phyloP scores from a whole-genome alignment of 306 rosid species.

The Canavalia ensiformis region DNA sequence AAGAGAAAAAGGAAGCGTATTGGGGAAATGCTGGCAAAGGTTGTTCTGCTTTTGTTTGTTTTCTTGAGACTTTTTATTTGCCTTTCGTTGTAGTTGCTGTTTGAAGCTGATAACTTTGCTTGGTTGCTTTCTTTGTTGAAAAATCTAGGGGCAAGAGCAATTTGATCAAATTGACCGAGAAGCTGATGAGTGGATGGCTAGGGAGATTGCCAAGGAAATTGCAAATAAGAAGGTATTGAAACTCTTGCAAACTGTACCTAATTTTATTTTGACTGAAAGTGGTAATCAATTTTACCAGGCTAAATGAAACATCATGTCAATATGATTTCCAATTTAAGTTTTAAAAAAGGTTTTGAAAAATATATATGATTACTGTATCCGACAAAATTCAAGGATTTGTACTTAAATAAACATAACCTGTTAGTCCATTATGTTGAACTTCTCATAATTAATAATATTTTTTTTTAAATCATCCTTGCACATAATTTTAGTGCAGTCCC shows the following conservation, averaged over 20 bases:
- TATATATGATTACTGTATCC: slow-evolving; percentile 11
- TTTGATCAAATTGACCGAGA: slow-evolving; percentile 73
- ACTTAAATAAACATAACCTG: slow-evolving; percentile 10
- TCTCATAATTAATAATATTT: slow-evolving; percentile 9
- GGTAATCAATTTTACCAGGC: slow-evolving; percentile 6
- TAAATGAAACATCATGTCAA: slow-evolving; percentile 1
- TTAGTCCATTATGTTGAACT: slow-evolving; percentile 4
- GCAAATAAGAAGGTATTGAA: slow-evolving; percentile 78
- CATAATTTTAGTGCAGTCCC: not conserved
- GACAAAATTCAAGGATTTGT: slow-evolving; percentile 10
- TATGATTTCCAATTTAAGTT: slow-evolving; percentile 11
- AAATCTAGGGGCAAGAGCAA: slow-evolving; percentile 62
- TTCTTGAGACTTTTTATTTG: not conserved
- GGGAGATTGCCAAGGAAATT: slow-evolving; percentile 85
- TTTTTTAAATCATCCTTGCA: not conserved
- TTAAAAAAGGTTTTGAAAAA: not conserved
- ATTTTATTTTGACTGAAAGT: slow-evolving; percentile 5
- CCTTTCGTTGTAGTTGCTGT: slow-evolving; percentile 1
- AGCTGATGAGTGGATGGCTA: slow-evolving; percentile 95
- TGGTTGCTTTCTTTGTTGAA: slow-evolving; percentile 27
- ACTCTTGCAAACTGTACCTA: not conserved
- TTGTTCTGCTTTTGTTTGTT: slow-evolving; percentile 47
- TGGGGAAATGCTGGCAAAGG: slow-evolving; percentile 75
- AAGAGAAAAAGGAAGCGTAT: slow-evolving; percentile 69
- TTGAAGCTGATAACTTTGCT: slow-evolving; percentile 19